Evolutionary conservation across 495 filamentous ascomycete genomes (phyloP).

Genomic region (Penicillium diatomitis): DNA sequence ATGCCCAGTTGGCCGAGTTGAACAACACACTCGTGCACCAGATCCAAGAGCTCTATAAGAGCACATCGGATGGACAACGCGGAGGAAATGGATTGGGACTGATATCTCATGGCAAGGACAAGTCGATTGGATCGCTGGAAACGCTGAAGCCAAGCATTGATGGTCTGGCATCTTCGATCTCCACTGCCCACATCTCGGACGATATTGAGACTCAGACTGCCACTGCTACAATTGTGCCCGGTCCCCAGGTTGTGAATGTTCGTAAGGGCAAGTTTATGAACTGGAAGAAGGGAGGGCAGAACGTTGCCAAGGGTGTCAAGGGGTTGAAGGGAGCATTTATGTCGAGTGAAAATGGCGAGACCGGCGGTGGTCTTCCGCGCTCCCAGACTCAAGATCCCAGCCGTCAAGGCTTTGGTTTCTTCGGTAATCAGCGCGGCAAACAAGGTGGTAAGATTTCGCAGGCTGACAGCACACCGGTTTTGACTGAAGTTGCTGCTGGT

Average conservation of each 20-base stretch:
- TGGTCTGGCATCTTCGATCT: slow-evolving; percentile 42
- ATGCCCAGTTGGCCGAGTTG: slow-evolving; percentile 83
- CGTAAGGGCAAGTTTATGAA: slow-evolving; percentile 86
- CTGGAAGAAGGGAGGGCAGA: slow-evolving; percentile 95
- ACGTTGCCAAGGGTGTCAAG: slow-evolving; percentile 90
- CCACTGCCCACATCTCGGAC: slow-evolving; percentile 50
- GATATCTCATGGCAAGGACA: slow-evolving; percentile 56
- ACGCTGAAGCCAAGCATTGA: slow-evolving; percentile 38
- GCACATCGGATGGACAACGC: slow-evolving; percentile 52
- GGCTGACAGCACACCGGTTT: slow-evolving; percentile 42
- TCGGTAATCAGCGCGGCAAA: slow-evolving; percentile 46
- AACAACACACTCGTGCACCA: slow-evolving; percentile 93
- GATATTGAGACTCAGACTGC: slow-evolving; percentile 57
- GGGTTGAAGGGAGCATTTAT: slow-evolving; percentile 76
- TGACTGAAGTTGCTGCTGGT: slow-evolving; percentile 47
- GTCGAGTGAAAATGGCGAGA: slow-evolving; percentile 37
- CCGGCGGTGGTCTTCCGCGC: slow-evolving; percentile 37
- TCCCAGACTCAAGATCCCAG: slow-evolving; percentile 43
- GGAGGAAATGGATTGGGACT: slow-evolving; percentile 74
- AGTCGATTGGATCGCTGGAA: slow-evolving; percentile 59
- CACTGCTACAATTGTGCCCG: slow-evolving; percentile 59
- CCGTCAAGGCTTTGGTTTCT: slow-evolving; percentile 69
- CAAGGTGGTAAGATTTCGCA: slow-evolving; percentile 42
- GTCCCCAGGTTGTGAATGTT: slow-evolving; percentile 86
- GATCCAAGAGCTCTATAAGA: slow-evolving; percentile 87